Percentiles rank a stretch among this genome's conserved stretches.
These are phyloP conservation scores for Lathyrus sativus DNA, from an alignment of 306 rosid species.

Conservation along the genomic window DNA sequence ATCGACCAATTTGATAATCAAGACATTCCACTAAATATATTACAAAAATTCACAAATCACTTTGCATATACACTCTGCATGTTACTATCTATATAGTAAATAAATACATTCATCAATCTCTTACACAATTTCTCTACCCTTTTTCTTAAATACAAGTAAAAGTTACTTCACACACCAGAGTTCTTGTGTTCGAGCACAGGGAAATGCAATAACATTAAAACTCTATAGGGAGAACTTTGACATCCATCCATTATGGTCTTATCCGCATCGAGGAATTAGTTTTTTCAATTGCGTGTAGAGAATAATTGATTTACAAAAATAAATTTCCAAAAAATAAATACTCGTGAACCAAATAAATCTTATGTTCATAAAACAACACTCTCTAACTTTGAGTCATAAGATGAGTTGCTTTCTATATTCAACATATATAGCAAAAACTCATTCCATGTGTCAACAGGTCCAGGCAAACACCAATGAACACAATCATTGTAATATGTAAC, in stretches of 20 bases:
- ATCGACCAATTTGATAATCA: conserved; percentile 22
- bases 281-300: neutral
- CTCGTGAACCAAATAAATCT: neutral
- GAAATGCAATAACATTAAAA: neutral
- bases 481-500: conserved; percentile 62
- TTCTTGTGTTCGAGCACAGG: neutral
- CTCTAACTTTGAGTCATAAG: conserved; percentile 28
- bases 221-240: neutral
- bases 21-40: neutral
- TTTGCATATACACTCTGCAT: conserved; percentile 13
- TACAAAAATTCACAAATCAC: neutral
- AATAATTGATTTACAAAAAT: neutral
- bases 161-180: conserved; percentile 3
- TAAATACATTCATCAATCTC: conserved; percentile 4
- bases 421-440: conserved; percentile 68
- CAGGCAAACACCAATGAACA: conserved; percentile 97
- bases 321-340: neutral
- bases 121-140: neutral
- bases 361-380: conserved; percentile 22
- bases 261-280: neutral
- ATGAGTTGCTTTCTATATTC: conserved; percentile 39
- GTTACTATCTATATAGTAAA: conserved; percentile 3
- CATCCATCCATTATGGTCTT: neutral
- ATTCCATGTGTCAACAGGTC: conserved; percentile 96
- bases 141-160: conserved; percentile 13